Conservation (phyloP, 805 yeast species). For the Monosporozyma servazzii region DNA sequence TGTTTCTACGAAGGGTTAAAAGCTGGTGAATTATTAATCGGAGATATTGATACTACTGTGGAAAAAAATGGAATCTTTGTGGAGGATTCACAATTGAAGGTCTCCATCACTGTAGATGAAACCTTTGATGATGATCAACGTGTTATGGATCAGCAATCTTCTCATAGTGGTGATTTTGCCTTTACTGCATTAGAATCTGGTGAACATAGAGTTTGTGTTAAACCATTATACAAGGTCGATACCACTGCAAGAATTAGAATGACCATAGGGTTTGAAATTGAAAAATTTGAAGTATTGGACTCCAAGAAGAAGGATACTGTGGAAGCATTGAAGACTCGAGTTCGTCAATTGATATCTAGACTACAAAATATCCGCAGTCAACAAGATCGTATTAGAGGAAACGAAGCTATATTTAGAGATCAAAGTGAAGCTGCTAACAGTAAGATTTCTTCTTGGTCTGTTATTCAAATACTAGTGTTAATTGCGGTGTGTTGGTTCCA, state of each 20-base stretch:
- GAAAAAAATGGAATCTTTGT: constrained; percentile 38
- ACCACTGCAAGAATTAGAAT: constrained; percentile 49
- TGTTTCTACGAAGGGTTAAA: constrained; percentile 83
- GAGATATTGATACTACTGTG: constrained; percentile 63
- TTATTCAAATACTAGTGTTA: constrained; percentile 61
- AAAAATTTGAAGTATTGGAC: constrained; percentile 57
- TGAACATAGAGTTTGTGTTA: constrained; percentile 76
- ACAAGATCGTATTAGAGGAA: constrained; percentile 51
- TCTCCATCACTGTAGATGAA: constrained; percentile 41
- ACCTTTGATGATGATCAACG: constrained; percentile 76
- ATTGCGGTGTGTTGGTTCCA: constrained; percentile 67
- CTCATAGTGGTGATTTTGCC: constrained; percentile 57
- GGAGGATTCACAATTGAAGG: constrained; percentile 45
- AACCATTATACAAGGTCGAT: constrained; percentile 37
- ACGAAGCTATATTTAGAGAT: constrained; percentile 71
- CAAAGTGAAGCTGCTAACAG: constrained; percentile 68
- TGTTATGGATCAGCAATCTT: constrained; percentile 58
- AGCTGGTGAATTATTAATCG: constrained; percentile 70
- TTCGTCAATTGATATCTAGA: constrained; percentile 48
- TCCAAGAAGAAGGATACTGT: constrained; percentile 48
- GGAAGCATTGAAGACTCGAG: constrained; percentile 44
- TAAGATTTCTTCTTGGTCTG: constrained; percentile 64
- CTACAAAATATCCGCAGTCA: constrained; percentile 53
- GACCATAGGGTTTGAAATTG: constrained; percentile 61
- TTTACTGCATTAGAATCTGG: constrained; percentile 80